A percentile compares a stretch with the other conserved stretches of the same genome.
phyloP scores from a whole-genome alignment of 1,284 basidiomycete genomes.

The Sanguinoderma infundibulare region DNA sequence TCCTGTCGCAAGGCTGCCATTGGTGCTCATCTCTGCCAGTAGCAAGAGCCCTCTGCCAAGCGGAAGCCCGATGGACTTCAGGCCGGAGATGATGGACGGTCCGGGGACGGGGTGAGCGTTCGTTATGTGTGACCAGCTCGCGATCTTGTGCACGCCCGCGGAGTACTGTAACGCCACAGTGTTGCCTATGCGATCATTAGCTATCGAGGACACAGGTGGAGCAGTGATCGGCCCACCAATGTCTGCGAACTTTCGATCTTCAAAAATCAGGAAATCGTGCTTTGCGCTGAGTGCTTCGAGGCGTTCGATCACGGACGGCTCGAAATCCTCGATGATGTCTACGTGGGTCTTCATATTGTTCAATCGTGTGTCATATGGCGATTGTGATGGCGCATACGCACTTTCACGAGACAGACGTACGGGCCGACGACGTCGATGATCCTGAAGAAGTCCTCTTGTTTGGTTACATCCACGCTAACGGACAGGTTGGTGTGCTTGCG shows the following conservation, averaged over 20 bases:
- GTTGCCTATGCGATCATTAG: slow-evolving; percentile 66
- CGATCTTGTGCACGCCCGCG: slow-evolving; percentile 91
- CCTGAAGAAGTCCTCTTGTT: slow-evolving; percentile 78
- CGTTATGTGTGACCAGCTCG: slow-evolving; percentile 96
- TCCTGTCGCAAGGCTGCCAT: slow-evolving; percentile 85
- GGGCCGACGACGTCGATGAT: slow-evolving; percentile 91
- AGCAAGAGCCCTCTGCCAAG: slow-evolving; percentile 88
- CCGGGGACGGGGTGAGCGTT: slow-evolving; percentile 97
- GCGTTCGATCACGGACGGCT: slow-evolving; percentile 71
- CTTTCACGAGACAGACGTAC: slow-evolving; percentile 94
- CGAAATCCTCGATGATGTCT: slow-evolving; percentile 95
- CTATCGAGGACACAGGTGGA: not conserved
- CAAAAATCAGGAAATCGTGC: slow-evolving; percentile 97
- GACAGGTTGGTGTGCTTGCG: slow-evolving; percentile 93
- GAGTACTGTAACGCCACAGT: slow-evolving; percentile 97
- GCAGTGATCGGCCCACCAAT: slow-evolving; percentile 81
- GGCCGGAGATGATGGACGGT: slow-evolving; percentile 89
- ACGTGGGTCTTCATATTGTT: slow-evolving; percentile 84
- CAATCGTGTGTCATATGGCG: too few relatives aligned
- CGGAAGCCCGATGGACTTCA: slow-evolving; percentile 85
- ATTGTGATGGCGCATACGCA: slow-evolving; percentile 34
- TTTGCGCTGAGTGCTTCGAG: slow-evolving; percentile 77
- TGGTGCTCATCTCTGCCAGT: slow-evolving; percentile 96
- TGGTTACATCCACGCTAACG: slow-evolving; percentile 95
- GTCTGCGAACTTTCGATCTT: slow-evolving; percentile 99